Conservation (phyloP, 2,329 filamentous ascomycete genomes). For the Epichloe gansuensis region DNA sequence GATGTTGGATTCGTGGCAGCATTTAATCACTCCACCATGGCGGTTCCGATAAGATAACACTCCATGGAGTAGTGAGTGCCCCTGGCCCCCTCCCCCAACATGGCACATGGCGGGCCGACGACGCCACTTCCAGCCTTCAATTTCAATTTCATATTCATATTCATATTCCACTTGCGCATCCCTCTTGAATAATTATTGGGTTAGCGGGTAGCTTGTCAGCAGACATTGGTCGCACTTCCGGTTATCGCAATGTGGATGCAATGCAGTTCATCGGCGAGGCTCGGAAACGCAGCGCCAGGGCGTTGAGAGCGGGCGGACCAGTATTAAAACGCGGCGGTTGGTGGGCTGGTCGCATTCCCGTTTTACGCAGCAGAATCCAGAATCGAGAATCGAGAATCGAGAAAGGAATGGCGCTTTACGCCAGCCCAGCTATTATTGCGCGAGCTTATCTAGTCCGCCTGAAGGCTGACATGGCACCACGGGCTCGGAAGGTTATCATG, state of each 20-base stretch:
- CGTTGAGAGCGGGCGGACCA: conserved; percentile 9
- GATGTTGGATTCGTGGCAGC: too few relatives aligned
- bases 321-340: neutral
- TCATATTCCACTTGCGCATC: too few relatives aligned
- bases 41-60: neutral
- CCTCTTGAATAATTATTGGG: neutral
- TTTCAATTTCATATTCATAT: neutral
- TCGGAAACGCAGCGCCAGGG: conserved; percentile 4
- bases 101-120: neutral
- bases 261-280: neutral
- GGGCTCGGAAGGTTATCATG: neutral
- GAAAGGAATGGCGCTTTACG: neutral
- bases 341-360: neutral
- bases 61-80: neutral
- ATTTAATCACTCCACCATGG: neutral
- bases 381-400: conserved; percentile 16
- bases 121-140: neutral
- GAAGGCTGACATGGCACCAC: too few relatives aligned
- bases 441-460: neutral
- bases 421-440: neutral
- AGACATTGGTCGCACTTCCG: neutral
- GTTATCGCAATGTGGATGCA: neutral
- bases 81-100: neutral
- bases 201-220: neutral
- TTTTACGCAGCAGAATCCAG: conserved; percentile 27